Conservation (phyloP, 768 basidiomycete genomes). For the Auriscalpium microsporum region DNA sequence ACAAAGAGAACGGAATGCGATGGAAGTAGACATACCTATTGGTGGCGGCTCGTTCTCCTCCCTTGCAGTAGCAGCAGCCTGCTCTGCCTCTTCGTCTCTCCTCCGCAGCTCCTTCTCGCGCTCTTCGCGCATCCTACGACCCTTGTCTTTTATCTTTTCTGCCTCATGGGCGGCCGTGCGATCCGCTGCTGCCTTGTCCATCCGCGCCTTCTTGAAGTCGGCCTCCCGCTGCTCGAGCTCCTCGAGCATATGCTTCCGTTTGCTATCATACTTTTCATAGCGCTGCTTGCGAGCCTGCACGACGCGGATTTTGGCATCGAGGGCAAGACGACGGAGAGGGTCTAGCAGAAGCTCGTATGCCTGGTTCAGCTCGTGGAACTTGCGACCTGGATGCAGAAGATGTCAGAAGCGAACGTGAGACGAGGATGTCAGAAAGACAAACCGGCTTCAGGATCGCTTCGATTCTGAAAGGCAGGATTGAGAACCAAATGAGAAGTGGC, state of each 20-base stretch:
- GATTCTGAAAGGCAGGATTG: constrained; percentile 41
- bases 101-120: constrained; percentile 44
- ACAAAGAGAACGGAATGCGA: background rate
- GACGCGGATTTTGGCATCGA: constrained; percentile 72
- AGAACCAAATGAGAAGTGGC: background rate
- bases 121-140: constrained; percentile 58
- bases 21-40: constrained; percentile 30
- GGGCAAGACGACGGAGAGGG: constrained; percentile 65
- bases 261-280: constrained; percentile 61
- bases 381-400: constrained; percentile 27
- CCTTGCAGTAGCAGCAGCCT: constrained; percentile 24
- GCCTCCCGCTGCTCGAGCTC: constrained; percentile 66
- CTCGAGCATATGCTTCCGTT: constrained; percentile 70
- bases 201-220: constrained; percentile 62
- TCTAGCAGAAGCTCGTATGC: constrained; percentile 78
- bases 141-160: constrained; percentile 69
- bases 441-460: constrained; percentile 76
- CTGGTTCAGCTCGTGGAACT: constrained; percentile 78
- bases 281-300: constrained; percentile 62
- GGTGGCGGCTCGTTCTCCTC: constrained; percentile 44
- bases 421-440: constrained; percentile 7
- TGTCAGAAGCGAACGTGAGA: constrained; percentile 27
- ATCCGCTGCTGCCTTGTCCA: constrained; percentile 55
- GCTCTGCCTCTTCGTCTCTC: constrained; percentile 34
- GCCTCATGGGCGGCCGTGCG: constrained; percentile 47